phyloP scores from a whole-genome alignment of 1,284 basidiomycete genomes.

The Sphaerobolus stellatus region DNA sequence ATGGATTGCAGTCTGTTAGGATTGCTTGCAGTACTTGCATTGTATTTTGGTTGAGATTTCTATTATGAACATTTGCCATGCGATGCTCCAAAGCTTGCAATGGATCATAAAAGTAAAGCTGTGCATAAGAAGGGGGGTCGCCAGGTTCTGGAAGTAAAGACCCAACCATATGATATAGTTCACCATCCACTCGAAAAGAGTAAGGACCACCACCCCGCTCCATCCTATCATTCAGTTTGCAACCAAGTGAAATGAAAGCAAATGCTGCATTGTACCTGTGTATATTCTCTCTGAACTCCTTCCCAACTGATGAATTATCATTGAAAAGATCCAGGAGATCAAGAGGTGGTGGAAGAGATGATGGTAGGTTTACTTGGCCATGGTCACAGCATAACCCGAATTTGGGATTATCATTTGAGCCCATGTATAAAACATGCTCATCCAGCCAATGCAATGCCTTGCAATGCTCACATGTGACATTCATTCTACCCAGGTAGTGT shows the following conservation, averaged over 20 bases:
- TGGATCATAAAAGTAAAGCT: constrained; percentile 41
- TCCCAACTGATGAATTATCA: neutral
- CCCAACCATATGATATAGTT: constrained; percentile 37
- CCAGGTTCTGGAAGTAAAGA: constrained; percentile 30
- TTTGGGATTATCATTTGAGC: neutral
- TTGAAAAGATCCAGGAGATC: neutral
- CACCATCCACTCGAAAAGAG: constrained; percentile 38
- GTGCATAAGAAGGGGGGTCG: too few species aligned
- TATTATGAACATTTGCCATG: constrained; percentile 22
- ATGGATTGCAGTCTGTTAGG: constrained; percentile 28
- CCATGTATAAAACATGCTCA: neutral
- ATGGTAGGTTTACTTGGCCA: neutral
- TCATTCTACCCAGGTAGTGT: neutral
- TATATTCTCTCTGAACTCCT: constrained; percentile 30
- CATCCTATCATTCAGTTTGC: constrained; percentile 28
- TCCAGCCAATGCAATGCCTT: neutral
- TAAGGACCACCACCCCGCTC: constrained; percentile 30
- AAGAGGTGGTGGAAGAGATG: neutral
- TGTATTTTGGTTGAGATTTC: constrained; percentile 18
- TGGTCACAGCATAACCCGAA: neutral
- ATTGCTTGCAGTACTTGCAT: constrained; percentile 30
- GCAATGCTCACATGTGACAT: neutral
- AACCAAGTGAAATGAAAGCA: constrained; percentile 41
- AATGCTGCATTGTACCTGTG: constrained; percentile 39
- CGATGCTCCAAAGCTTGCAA: constrained; percentile 26